Evolutionary conservation across 768 basidiomycete genomes (phyloP).

Genomic region (Suillus brevipes): DNA sequence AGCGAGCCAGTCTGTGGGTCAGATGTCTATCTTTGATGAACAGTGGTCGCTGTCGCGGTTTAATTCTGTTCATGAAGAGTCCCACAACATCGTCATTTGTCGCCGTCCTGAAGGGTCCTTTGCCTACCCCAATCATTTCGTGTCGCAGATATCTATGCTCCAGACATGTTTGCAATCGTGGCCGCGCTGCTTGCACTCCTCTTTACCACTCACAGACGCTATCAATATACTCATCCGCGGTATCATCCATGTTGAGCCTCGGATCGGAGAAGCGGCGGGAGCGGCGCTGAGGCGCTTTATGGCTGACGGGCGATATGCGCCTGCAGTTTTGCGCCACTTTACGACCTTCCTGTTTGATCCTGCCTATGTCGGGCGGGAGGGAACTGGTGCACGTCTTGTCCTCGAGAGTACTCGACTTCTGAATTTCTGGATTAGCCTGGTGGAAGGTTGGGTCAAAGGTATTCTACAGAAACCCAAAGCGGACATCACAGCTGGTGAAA

Average conservation of each 20-base stretch:
- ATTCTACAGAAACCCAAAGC: slow-evolving; percentile 40
- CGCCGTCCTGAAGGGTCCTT: slow-evolving; percentile 64
- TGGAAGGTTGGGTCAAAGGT: slow-evolving; percentile 66
- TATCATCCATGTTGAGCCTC: slow-evolving; percentile 82
- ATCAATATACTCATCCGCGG: slow-evolving; percentile 80
- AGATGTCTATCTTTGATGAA: slow-evolving; percentile 84
- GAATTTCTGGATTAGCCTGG: slow-evolving; percentile 69
- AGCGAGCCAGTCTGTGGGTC: slow-evolving; percentile 65
- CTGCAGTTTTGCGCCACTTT: slow-evolving; percentile 61
- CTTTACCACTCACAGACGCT: slow-evolving; percentile 54
- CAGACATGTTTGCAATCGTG: slow-evolving; percentile 79
- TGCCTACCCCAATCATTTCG: slow-evolving; percentile 63
- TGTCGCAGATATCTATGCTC: slow-evolving; percentile 68
- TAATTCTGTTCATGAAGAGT: slow-evolving; percentile 55
- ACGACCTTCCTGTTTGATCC: slow-evolving; percentile 77
- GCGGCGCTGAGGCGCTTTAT: slow-evolving; percentile 73
- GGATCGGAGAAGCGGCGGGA: slow-evolving; percentile 65
- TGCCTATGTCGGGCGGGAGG: slow-evolving; percentile 58
- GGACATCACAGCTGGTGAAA: slow-evolving; percentile 42
- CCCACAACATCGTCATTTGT: slow-evolving; percentile 64
- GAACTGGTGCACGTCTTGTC: slow-evolving; percentile 59
- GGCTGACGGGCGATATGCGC: slow-evolving; percentile 54
- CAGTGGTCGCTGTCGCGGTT: slow-evolving; percentile 70
- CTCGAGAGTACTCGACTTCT: slow-evolving; percentile 69
- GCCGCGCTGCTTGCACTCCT: slow-evolving; percentile 74